Evolutionary conservation across 2,329 filamentous ascomycete genomes (phyloP).

Genomic region (Dactylellina haptotyla): DNA sequence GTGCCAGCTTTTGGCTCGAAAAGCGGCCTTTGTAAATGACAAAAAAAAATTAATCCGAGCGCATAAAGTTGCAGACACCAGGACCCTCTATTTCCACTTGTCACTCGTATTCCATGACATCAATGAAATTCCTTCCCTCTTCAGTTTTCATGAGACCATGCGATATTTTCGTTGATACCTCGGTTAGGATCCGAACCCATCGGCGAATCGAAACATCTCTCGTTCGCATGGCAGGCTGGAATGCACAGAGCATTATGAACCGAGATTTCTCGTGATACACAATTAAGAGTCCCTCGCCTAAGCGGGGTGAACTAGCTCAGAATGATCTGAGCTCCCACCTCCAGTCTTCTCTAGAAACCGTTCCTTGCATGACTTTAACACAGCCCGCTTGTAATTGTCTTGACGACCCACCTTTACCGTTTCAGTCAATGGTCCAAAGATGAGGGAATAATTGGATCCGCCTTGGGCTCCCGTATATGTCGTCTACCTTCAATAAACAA

Average conservation of each 20-base stretch:
- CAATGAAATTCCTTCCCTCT: not conserved
- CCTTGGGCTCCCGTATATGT: constrained; percentile 44
- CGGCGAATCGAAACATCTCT: constrained; percentile 27
- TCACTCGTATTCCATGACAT: constrained; percentile 18
- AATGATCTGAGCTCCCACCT: constrained; percentile 49
- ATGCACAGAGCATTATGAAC: constrained; percentile 25
- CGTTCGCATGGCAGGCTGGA: constrained; percentile 31
- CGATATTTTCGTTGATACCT: constrained; percentile 43
- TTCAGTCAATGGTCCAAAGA: constrained; percentile 40
- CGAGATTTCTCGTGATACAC: constrained; percentile 31
- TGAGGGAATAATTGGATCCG: constrained; percentile 54
- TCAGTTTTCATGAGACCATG: constrained; percentile 21
- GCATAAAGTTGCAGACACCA: constrained; percentile 12
- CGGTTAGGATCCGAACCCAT: constrained; percentile 19
- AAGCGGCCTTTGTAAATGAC: too few relatives aligned
- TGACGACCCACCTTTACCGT: constrained; percentile 51
- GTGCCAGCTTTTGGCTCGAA: constrained; percentile 4
- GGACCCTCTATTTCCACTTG: constrained; percentile 10
- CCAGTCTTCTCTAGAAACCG: constrained; percentile 25
- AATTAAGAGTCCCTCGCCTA: constrained; percentile 39
- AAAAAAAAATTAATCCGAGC: constrained; percentile 39
- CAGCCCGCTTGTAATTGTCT: constrained; percentile 38
- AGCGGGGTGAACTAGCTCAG: constrained; percentile 32
- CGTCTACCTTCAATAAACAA: constrained; percentile 37
- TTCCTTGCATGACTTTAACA: constrained; percentile 53